Evolutionary conservation across 148 eudicot species (phyloP).

Genomic region (Pouteria glomerata): DNA sequence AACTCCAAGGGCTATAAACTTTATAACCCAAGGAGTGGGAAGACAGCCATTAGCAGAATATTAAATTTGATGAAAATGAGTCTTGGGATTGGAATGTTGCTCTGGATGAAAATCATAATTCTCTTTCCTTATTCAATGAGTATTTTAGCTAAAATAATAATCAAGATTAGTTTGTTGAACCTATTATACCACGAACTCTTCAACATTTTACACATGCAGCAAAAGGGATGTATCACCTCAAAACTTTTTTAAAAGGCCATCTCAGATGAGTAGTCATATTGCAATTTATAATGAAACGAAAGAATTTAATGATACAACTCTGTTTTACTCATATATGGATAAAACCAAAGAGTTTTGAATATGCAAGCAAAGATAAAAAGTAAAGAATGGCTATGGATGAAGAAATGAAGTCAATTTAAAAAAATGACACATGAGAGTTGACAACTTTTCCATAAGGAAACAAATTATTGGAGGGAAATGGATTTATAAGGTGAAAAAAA

Average conservation of each 20-base stretch:
- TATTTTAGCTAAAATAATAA: neutral
- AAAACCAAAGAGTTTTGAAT: neutral
- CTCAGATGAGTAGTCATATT: no score
- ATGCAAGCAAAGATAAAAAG: neutral
- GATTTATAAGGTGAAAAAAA: neutral
- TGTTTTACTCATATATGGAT: no score
- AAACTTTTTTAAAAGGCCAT: no score
- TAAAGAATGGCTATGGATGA: neutral
- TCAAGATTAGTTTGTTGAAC: neutral
- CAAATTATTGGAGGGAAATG: neutral
- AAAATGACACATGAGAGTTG: constrained; percentile 3
- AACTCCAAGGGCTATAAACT: no score
- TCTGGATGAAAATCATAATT: neutral
- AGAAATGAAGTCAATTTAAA: neutral
- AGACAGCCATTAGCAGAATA: neutral
- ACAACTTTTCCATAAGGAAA: neutral
- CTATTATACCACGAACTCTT: neutral
- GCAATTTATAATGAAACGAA: neutral
- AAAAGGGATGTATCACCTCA: no score
- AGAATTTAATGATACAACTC: neutral
- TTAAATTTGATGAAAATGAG: neutral
- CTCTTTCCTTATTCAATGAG: neutral
- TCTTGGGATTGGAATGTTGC: neutral
- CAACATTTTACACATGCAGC: neutral
- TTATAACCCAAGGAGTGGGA: neutral